These are phyloP conservation scores for Candida stauntonica DNA, from an alignment of 805 yeast genomes.

Conservation along the genomic window DNA sequence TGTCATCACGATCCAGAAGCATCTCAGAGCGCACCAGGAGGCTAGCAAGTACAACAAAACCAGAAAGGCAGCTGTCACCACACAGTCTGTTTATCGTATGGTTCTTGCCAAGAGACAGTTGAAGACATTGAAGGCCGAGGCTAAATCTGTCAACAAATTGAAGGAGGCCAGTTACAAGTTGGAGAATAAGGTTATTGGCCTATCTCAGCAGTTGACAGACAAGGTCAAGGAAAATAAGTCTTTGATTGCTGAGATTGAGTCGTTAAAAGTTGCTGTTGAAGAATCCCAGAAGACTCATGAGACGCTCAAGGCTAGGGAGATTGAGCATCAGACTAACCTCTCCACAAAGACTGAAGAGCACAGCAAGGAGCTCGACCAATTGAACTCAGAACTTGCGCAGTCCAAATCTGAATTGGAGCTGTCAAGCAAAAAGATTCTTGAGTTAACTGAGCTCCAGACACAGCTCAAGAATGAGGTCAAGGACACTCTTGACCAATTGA, in stretches of 20 bases:
- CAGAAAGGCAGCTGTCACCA: conserved; percentile 54
- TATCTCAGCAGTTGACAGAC: conserved; percentile 77
- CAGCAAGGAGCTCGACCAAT: conserved; percentile 39
- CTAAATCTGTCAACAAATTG: conserved; percentile 84
- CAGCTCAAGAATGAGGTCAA: conserved; percentile 61
- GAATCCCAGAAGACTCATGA: conserved; percentile 52
- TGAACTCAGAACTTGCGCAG: conserved; percentile 51
- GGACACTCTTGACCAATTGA: conserved; percentile 56
- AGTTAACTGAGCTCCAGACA: conserved; percentile 55
- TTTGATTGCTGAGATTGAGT: conserved; percentile 56
- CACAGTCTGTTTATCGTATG: conserved; percentile 78
- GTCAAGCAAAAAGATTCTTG: conserved; percentile 56
- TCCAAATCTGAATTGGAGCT: conserved; percentile 53
- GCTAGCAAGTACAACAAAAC: conserved; percentile 46
- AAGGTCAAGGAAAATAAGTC: conserved; percentile 80
- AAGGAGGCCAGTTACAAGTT: conserved; percentile 88
- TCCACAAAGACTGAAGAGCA: conserved; percentile 45
- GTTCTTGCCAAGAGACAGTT: conserved; percentile 66
- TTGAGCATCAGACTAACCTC: conserved; percentile 45
- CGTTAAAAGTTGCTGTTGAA: conserved; percentile 45
- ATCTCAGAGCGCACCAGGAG: conserved; percentile 64
- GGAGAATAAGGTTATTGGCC: conserved; percentile 96
- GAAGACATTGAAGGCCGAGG: conserved; percentile 68
- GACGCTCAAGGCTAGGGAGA: conserved; percentile 49
- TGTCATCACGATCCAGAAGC: conserved; percentile 68